Percentiles rank a stretch among this genome's conserved stretches.
Conservation (phyloP, 2,329 filamentous ascomycete genomes). For the Thielaviopsis euricoi region DNA sequence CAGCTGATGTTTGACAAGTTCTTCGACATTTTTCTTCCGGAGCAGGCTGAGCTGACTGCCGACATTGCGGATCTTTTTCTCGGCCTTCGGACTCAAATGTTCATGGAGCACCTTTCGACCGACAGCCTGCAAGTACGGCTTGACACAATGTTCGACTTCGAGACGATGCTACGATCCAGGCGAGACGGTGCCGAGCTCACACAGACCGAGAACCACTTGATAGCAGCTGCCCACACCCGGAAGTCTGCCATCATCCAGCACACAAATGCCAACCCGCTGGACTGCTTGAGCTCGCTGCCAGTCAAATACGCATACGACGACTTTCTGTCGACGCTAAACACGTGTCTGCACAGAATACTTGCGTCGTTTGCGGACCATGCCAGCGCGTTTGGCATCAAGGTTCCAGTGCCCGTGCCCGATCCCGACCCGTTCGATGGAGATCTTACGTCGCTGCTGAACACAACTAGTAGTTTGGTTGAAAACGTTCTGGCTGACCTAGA, state of each 20-base stretch:
- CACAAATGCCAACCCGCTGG: not conserved
- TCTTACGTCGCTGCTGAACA: slow-evolving; percentile 26
- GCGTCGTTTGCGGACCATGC: slow-evolving; percentile 20
- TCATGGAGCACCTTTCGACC: slow-evolving; percentile 5
- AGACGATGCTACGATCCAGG: slow-evolving; percentile 5
- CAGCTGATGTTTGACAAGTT: slow-evolving; percentile 28
- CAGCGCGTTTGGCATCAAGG: slow-evolving; percentile 20
- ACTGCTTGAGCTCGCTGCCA: not conserved
- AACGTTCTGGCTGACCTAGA: slow-evolving; percentile 22
- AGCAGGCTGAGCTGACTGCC: slow-evolving; percentile 9
- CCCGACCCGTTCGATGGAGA: slow-evolving; percentile 23
- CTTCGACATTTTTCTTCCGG: slow-evolving; percentile 24
- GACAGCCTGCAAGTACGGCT: slow-evolving; percentile 5
- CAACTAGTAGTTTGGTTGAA: slow-evolving; percentile 24
- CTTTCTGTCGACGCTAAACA: slow-evolving; percentile 19
- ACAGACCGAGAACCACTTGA: slow-evolving; percentile 9
- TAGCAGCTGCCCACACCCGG: slow-evolving; percentile 5
- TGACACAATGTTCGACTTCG: slow-evolving; percentile 11
- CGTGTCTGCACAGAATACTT: slow-evolving; percentile 20
- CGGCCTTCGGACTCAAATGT: slow-evolving; percentile 11
- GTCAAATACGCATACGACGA: slow-evolving; percentile 9
- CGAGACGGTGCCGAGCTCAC: slow-evolving; percentile 7
- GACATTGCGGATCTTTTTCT: slow-evolving; percentile 11
- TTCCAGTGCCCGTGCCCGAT: slow-evolving; percentile 17
- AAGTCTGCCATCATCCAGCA: slow-evolving; percentile 9